Conservation (phyloP, 768 basidiomycete genomes). For the Galerina sulciceps region DNA sequence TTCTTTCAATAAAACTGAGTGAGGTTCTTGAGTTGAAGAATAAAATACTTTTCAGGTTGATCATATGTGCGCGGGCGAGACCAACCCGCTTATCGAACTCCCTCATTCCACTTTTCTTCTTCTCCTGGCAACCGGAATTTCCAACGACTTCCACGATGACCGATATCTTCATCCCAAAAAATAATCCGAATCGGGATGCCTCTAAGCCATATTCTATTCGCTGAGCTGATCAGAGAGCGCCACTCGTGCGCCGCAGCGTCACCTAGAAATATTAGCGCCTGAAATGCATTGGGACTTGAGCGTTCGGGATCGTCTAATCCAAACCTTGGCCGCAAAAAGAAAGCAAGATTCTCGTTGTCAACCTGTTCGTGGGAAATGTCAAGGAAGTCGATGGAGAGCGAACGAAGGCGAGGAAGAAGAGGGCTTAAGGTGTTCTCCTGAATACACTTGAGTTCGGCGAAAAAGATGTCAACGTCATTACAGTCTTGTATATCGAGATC, state of each 20-base stretch:
- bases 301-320: background rate
- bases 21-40: no score
- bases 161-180: background rate
- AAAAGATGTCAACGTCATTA: no score
- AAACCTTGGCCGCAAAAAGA: background rate
- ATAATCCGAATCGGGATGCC: background rate
- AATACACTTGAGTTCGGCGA: no score
- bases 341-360: background rate
- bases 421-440: no score
- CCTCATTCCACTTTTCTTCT: background rate
- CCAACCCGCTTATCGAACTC: background rate
- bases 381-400: no score
- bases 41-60: no score
- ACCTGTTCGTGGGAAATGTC: background rate
- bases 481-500: no score
- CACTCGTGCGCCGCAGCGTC: background rate
- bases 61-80: no score
- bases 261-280: background rate
- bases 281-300: no score
- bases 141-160: background rate
- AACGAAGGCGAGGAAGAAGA: no score
- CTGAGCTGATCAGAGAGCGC: background rate
- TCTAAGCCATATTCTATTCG: background rate
- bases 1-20: no score
- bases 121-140: background rate